Conservation (phyloP, 208 protist species). For the Endotrypanum monterogeii region DNA sequence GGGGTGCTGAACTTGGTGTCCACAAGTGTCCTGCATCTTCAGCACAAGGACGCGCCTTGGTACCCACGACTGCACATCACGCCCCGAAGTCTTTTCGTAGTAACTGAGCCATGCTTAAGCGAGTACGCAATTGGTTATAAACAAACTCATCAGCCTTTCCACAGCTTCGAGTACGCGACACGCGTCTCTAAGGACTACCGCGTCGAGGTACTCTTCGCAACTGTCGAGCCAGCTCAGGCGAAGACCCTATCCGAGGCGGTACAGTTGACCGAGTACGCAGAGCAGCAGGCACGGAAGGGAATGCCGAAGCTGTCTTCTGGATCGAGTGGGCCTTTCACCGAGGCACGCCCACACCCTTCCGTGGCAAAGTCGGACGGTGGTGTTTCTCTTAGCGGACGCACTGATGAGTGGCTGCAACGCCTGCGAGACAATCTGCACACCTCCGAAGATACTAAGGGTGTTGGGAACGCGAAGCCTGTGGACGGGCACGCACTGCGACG, state of each 20-base stretch:
- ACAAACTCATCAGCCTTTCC: constrained; percentile 83
- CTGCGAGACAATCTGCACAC: constrained; percentile 47
- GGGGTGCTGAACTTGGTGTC: constrained; percentile 89
- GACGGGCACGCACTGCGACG: constrained; percentile 73
- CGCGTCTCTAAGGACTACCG: constrained; percentile 91
- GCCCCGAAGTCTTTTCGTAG: constrained; percentile 83
- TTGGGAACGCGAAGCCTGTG: constrained; percentile 17
- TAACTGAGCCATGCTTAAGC: constrained; percentile 76
- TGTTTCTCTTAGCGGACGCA: constrained; percentile 9
- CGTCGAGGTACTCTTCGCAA: constrained; percentile 90
- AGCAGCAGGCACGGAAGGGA: constrained; percentile 1
- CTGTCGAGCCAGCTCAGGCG: constrained; percentile 74
- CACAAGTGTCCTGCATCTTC: constrained; percentile 78
- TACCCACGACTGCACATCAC: constrained; percentile 80
- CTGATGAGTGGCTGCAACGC: constrained; percentile 61
- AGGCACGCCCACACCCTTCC: neutral
- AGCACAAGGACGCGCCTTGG: constrained; percentile 85
- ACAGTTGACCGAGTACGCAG: constrained; percentile 80
- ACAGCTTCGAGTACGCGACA: constrained; percentile 87
- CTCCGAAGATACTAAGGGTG: constrained; percentile 12
- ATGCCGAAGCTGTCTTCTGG: neutral
- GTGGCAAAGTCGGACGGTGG: neutral
- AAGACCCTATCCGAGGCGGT: constrained; percentile 65
- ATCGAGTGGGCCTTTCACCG: neutral
- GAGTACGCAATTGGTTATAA: constrained; percentile 91